Percentiles rank a stretch among this genome's conserved stretches.
Conservation (phyloP, 2,329 filamentous ascomycete species). For the Cladobotryum protrusum region DNA sequence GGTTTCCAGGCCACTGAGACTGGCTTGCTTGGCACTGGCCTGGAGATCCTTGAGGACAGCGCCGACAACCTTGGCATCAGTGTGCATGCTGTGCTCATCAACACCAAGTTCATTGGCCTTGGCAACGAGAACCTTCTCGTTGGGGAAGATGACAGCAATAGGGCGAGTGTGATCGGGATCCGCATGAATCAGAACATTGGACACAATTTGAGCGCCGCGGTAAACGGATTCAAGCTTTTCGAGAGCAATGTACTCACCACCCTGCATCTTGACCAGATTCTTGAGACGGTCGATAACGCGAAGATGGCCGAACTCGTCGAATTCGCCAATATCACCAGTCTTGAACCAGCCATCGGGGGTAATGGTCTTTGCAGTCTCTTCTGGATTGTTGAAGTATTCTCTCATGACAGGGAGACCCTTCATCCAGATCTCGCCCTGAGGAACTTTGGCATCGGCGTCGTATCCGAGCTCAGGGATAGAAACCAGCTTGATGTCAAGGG, state of each 20-base stretch:
- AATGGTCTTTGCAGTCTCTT: conserved; percentile 74
- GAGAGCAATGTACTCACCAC: conserved; percentile 93
- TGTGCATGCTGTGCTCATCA: conserved; percentile 60
- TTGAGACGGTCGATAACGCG: conserved; percentile 94
- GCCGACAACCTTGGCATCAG: conserved; percentile 57
- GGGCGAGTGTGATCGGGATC: conserved; percentile 69
- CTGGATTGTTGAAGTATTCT: conserved; percentile 78
- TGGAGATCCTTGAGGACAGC: conserved; percentile 63
- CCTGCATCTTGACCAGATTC: conserved; percentile 93
- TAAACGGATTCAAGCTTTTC: conserved; percentile 95
- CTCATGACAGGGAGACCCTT: conserved; percentile 68
- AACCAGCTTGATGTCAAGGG: conserved; percentile 84
- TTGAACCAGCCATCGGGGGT: conserved; percentile 92
- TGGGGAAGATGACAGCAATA: conserved; percentile 70
- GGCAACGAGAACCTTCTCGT: conserved; percentile 56
- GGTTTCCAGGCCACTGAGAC: conserved; percentile 65
- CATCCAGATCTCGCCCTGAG: conserved; percentile 90
- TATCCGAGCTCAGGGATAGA: conserved; percentile 88
- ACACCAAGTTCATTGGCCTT: conserved; percentile 58
- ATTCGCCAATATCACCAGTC: conserved; percentile 92
- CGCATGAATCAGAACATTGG: conserved; percentile 83
- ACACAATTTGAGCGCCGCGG: conserved; percentile 69
- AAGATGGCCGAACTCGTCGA: conserved; percentile 71
- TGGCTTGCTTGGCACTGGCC: conserved; percentile 56
- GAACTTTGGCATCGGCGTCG: conserved; percentile 62